Conservation (phyloP, 164 flowering plant species). For the Annona cherimola region DNA sequence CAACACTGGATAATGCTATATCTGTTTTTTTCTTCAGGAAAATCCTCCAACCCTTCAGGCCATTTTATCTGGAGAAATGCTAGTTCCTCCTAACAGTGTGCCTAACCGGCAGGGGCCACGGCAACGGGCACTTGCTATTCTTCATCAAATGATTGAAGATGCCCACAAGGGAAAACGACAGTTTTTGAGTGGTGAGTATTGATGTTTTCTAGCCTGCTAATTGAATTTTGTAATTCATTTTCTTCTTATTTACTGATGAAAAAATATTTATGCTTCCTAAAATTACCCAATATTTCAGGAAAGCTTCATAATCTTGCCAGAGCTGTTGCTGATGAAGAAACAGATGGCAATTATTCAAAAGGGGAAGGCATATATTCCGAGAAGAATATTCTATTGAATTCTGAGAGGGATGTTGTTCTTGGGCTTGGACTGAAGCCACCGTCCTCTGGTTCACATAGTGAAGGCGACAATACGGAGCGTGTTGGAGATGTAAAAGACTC, state of each 20-base stretch:
- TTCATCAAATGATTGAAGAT: constrained; percentile 99
- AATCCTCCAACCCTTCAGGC: constrained; percentile 57
- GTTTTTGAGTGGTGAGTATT: constrained; percentile 76
- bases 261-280: neutral
- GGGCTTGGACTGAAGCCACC: constrained; percentile 78
- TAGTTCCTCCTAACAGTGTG: constrained; percentile 42
- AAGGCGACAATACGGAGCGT: constrained; percentile 38
- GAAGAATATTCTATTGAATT: constrained; percentile 26
- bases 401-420: constrained; percentile 67
- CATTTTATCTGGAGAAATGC: constrained; percentile 57
- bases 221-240: neutral
- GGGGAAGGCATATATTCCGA: constrained; percentile 51
- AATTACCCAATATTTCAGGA: constrained; percentile 40
- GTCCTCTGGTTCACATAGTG: constrained; percentile 33
- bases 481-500: constrained; percentile 58
- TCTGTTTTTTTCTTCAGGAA: constrained; percentile 42
- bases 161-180: constrained; percentile 96
- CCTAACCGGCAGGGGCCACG: constrained; percentile 74
- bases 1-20: too few relatives aligned
- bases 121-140: constrained; percentile 89
- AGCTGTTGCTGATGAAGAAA: constrained; percentile 95
- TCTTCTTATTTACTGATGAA: neutral
- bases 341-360: constrained; percentile 35
- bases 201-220: neutral
- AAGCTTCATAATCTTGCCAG: constrained; percentile 97